phyloP scores from a whole-genome alignment of 192 early-diverging fungal species.

The Pilaira anomala region DNA sequence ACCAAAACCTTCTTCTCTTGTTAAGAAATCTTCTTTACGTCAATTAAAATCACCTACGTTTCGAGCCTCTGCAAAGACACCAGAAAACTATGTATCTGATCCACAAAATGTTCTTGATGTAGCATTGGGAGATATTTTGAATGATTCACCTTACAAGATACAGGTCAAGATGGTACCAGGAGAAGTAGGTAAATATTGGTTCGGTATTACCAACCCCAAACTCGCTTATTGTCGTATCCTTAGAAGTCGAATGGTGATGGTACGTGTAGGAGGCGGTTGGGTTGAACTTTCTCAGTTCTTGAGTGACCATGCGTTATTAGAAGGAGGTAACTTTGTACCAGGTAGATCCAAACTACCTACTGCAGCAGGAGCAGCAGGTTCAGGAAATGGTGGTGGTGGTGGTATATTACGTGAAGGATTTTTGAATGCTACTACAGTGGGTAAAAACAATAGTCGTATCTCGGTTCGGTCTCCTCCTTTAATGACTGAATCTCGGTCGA shows the following conservation, averaged over 20 bases:
- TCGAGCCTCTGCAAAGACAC: background rate
- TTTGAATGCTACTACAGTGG: slow-evolving; percentile 1
- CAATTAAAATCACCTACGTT: background rate
- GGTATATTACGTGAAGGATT: background rate
- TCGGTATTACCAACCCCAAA: slow-evolving; percentile 59
- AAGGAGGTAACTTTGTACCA: slow-evolving; percentile 20
- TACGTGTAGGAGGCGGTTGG: slow-evolving; percentile 66
- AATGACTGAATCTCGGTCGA: slow-evolving; percentile 15
- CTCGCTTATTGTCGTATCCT: slow-evolving; percentile 60
- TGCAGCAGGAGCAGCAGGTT: background rate
- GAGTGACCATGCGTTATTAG: slow-evolving; percentile 20
- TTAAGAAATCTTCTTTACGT: background rate
- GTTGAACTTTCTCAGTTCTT: slow-evolving; percentile 51
- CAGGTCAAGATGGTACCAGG: slow-evolving; percentile 45
- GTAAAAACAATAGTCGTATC: background rate
- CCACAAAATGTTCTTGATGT: slow-evolving; percentile 55
- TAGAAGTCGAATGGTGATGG: slow-evolving; percentile 61
- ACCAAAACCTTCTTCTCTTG: slow-evolving; percentile 3
- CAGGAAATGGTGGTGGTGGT: background rate
- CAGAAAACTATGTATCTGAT: slow-evolving; percentile 43
- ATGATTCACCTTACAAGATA: slow-evolving; percentile 51
- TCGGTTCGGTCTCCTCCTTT: background rate
- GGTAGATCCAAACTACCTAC: background rate
- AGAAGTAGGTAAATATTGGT: slow-evolving; percentile 60
- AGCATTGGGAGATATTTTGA: slow-evolving; percentile 54